A percentile compares a stretch with the other conserved stretches of the same genome.
phyloP scores from a whole-genome alignment of 1,284 basidiomycete species.

The Mycosarcoma maydis region DNA sequence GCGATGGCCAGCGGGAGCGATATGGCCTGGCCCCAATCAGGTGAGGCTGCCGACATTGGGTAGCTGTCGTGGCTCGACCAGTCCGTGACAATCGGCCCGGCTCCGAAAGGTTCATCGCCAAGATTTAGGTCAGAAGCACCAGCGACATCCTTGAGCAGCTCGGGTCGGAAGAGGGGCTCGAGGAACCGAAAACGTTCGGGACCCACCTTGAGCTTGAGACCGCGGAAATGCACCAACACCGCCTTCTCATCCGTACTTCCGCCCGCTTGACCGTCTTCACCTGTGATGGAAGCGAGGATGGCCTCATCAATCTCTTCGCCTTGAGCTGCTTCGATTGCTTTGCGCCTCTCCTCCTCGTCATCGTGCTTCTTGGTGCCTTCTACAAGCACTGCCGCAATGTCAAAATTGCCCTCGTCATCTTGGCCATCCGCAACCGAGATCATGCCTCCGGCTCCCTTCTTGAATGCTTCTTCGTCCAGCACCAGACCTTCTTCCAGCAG shows the following conservation, averaged over 20 bases:
- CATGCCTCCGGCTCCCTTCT: constrained; percentile 39
- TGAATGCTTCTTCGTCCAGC: constrained; percentile 38
- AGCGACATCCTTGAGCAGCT: constrained; percentile 50
- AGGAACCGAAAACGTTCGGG: constrained; percentile 55
- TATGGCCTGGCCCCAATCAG: constrained; percentile 29
- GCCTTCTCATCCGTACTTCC: constrained; percentile 46
- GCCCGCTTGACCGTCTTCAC: constrained; percentile 43
- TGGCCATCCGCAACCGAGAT: constrained; percentile 67
- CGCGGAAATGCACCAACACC: constrained; percentile 50
- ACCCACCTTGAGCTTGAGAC: constrained; percentile 56
- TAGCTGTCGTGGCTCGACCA: constrained; percentile 26
- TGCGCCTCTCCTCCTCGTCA: constrained; percentile 71
- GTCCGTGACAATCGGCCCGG: constrained; percentile 25
- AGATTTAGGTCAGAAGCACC: constrained; percentile 22
- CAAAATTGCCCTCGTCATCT: constrained; percentile 81
- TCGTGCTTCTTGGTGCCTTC: constrained; percentile 46
- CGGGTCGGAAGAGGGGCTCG: constrained; percentile 57
- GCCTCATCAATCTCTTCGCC: constrained; percentile 38
- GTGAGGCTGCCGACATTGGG: constrained; percentile 14
- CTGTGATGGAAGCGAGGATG: constrained; percentile 44
- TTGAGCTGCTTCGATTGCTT: constrained; percentile 76
- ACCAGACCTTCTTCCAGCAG: constrained; percentile 54
- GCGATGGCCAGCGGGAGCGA: constrained; percentile 48
- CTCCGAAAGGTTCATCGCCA: constrained; percentile 47
- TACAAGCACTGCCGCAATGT: constrained; percentile 71